These are phyloP conservation scores for Ceriops zippeliana DNA, from an alignment of 345 rosid species.

Conservation along the genomic window DNA sequence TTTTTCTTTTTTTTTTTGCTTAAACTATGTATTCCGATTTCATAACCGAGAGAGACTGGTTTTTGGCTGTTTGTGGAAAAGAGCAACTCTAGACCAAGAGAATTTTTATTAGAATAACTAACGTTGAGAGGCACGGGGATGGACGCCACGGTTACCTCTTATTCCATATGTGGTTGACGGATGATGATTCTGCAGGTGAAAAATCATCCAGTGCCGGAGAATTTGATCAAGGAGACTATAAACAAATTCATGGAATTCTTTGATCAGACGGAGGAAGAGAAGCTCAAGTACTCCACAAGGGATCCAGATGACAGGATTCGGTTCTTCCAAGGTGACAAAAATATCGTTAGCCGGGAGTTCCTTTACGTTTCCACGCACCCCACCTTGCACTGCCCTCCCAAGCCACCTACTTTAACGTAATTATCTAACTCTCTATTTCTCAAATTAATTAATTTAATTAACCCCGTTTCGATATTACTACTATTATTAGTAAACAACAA, in stretches of 20 bases:
- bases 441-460: background rate
- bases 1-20: too few relatives aligned
- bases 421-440: too few relatives aligned
- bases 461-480: too few relatives aligned
- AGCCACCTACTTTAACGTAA: constrained; percentile 24
- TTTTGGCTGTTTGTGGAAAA: too few relatives aligned
- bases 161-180: background rate
- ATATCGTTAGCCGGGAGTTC: constrained; percentile 18
- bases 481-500: too few relatives aligned
- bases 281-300: constrained; percentile 14
- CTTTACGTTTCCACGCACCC: constrained; percentile 29
- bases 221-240: constrained; percentile 21
- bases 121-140: too few relatives aligned
- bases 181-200: constrained; percentile 21
- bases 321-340: constrained; percentile 21
- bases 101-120: too few relatives aligned
- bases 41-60: too few relatives aligned
- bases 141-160: too few relatives aligned
- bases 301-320: constrained; percentile 19
- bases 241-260: constrained; percentile 24
- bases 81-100: too few relatives aligned
- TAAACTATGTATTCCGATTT: too few relatives aligned
- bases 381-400: constrained; percentile 20
- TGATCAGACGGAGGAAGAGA: constrained; percentile 15
- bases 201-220: constrained; percentile 27